Base-by-base conservation (phyloP, 345 rosid species). In the Arabidopsis arenosa region DNA sequence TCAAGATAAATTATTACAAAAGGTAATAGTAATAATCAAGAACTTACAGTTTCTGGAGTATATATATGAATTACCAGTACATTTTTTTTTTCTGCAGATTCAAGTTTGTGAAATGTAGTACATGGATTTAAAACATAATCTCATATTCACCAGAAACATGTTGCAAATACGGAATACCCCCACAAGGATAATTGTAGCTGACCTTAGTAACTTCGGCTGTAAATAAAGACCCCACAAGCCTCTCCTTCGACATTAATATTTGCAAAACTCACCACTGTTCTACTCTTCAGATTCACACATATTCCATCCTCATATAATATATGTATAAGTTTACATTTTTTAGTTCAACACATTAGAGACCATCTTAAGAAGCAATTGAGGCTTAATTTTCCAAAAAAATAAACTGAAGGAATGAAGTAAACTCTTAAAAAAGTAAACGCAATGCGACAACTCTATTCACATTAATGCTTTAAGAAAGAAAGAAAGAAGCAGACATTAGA, bases 341-440 rank as follows among this genome's bases (percentile, higher is more conserved):
- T 11, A 58, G 40, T 51, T 44, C 56, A 61, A 53, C 32, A 61
- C 37, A 75, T 21, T 6, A 40, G 17, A 68, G 30, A 60, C 74
- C 70, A 68, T 61, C 41, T 61, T 76, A 68, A 61, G 75, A 69
- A 76, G 55, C 70, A 69, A 69, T 62, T 33, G 69, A 76, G 4
- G 9, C 65, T 75, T 51, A 41, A 61, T 51, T 68, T 60, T 18
- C 48, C 64, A 15, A 45, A 64, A 2, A 45, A 39, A 49, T 18
- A 6, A 52, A 61, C 70, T 43, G n/a, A 68, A 49, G 63, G 52
- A 69, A 68, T 52, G 75, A 28, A 76, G 49, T 52, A 61, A 58
- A 75, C 47, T 60, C 74, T 75, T 23, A 68, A 52, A 52, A 68
- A 52, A 52, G 68, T 75, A 68, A 30, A 53, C 23, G 3, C 58